These are phyloP conservation scores for Debaryomyces singareniensis DNA, from an alignment of 1,139 yeast genomes.

Conservation along the genomic window DNA sequence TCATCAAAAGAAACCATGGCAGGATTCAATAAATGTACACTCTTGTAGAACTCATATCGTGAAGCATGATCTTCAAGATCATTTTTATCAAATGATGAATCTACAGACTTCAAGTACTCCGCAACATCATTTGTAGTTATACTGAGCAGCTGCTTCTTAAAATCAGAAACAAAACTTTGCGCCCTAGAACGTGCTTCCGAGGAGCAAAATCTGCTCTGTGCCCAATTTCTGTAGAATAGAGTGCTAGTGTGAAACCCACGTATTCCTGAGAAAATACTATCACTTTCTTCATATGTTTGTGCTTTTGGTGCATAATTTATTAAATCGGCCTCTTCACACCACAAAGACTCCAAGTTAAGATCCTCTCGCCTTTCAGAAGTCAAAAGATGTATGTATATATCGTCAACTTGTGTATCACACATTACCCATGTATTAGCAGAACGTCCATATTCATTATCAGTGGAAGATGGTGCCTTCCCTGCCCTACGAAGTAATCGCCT, in stretches of 20 bases:
- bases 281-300: constrained; percentile 14
- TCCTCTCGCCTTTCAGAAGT: constrained; percentile 63
- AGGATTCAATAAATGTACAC: constrained; percentile 33
- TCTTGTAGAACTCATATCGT: constrained; percentile 29
- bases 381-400: constrained; percentile 63
- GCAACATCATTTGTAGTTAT: constrained; percentile 7
- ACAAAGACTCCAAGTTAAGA: constrained; percentile 64
- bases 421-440: constrained; percentile 73
- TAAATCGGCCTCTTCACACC: constrained; percentile 47
- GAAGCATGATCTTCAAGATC: constrained; percentile 24
- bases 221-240: constrained; percentile 8
- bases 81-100: constrained; percentile 12
- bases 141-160: constrained; percentile 2
- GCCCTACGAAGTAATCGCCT: constrained; percentile 59
- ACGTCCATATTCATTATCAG: constrained; percentile 52
- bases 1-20: constrained; percentile 18
- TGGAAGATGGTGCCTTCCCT: constrained; percentile 46
- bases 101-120: constrained; percentile 12
- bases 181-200: not conserved
- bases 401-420: constrained; percentile 60
- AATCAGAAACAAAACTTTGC: constrained; percentile 1
- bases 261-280: constrained; percentile 45
- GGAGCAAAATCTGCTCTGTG: constrained; percentile 1
- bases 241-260: constrained; percentile 36
- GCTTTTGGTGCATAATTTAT: constrained; percentile 6